These are phyloP conservation scores for Bruguiera gymnorhiza DNA, from an alignment of 345 rosid genomes.

Conservation along the genomic window DNA sequence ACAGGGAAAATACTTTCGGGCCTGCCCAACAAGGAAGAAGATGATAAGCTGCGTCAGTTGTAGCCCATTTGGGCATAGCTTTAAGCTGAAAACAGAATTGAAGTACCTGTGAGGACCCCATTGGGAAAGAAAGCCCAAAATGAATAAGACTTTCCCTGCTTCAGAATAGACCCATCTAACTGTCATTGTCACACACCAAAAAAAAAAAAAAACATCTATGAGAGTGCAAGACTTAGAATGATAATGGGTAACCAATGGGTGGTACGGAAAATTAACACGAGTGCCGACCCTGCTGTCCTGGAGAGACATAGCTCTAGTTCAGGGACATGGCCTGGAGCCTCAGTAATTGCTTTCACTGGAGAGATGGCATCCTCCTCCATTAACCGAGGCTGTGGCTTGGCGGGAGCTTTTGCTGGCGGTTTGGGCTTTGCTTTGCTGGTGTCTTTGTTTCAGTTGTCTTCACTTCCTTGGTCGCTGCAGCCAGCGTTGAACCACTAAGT, in stretches of 20 bases:
- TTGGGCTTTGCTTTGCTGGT: conserved; percentile 47
- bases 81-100: no score
- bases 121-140: conserved; percentile 92
- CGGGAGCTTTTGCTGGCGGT: conserved; percentile 62
- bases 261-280: no score
- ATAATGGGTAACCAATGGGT: no score
- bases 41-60: no score
- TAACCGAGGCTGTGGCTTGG: conserved; percentile 60
- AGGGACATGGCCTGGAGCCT: conserved; percentile 60
- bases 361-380: conserved; percentile 94
- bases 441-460: conserved; percentile 32
- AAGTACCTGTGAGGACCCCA: conserved; percentile 62
- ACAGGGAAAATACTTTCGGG: conserved; percentile 72
- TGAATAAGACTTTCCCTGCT: conserved; percentile 49
- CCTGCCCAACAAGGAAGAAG: conserved; percentile 36
- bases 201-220: no score
- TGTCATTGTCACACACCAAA: conserved; percentile 15
- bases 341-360: conserved; percentile 50
- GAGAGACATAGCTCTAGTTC: conserved; percentile 40
- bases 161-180: conserved; percentile 78
- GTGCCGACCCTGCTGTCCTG: no score
- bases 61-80: no score
- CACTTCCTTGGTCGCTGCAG: conserved; percentile 44
- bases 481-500: conserved; percentile 23
- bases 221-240: no score